A percentile compares a stretch with the other conserved stretches of the same genome.
phyloP scores from a whole-genome alignment of 1,139 yeast genomes.

The Saccharomyces hybrid region DNA sequence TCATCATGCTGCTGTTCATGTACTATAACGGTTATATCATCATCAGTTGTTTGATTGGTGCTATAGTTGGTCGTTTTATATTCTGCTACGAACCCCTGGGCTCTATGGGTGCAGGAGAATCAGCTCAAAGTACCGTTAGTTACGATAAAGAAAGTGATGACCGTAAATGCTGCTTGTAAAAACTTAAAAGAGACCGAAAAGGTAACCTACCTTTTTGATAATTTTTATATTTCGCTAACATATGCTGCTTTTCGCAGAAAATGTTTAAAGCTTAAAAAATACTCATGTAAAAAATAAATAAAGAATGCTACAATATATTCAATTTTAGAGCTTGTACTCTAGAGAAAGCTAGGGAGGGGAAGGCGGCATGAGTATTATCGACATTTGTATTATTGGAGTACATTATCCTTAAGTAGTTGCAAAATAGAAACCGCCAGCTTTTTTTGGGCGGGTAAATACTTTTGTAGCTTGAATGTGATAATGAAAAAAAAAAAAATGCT shows the following conservation, averaged over 20 bases:
- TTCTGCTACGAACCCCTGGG: slow-evolving; percentile 42
- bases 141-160: slow-evolving; percentile 25
- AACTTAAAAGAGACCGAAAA: neutral
- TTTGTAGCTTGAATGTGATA: neutral
- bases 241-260: neutral
- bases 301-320: neutral
- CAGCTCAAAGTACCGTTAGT: slow-evolving; percentile 7
- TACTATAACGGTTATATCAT: slow-evolving; percentile 64
- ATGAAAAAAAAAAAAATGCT: neutral
- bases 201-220: neutral
- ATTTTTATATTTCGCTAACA: neutral
- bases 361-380: neutral
- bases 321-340: neutral
- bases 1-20: slow-evolving; percentile 66
- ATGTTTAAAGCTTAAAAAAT: neutral
- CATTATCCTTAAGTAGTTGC: neutral
- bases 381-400: too few relatives aligned
- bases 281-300: neutral
- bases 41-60: slow-evolving; percentile 56
- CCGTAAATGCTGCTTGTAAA: slow-evolving; percentile 28
- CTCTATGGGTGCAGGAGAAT: slow-evolving; percentile 25
- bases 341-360: neutral
- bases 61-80: slow-evolving; percentile 48
- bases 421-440: neutral
- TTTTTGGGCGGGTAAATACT: neutral